phyloP scores from a whole-genome alignment of 805 yeast genomes.

The Saccharomyces jurei region DNA sequence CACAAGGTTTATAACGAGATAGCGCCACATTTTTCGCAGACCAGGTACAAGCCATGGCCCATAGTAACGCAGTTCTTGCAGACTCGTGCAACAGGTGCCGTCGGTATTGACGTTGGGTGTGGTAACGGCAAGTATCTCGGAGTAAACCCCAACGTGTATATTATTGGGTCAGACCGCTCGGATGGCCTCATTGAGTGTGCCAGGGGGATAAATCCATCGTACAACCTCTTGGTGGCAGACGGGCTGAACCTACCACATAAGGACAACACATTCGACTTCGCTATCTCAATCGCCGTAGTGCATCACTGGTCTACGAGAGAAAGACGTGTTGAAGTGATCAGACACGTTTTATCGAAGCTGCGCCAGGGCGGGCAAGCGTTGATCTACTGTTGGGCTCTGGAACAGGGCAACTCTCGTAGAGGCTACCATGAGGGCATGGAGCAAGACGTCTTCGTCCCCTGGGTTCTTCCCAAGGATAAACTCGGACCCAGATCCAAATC shows the following conservation, averaged over 20 bases:
- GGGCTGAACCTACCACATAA: constrained; percentile 61
- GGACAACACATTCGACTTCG: constrained; percentile 55
- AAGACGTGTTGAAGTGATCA: constrained; percentile 69
- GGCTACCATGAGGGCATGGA: constrained; percentile 89
- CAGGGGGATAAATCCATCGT: constrained; percentile 28
- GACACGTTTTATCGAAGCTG: constrained; percentile 55
- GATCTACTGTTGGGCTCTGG: constrained; percentile 94
- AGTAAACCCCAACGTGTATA: constrained; percentile 56
- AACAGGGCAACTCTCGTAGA: constrained; percentile 77
- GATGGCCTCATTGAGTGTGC: constrained; percentile 65
- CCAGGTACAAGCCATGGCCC: constrained; percentile 96
- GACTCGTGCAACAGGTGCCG: constrained; percentile 40
- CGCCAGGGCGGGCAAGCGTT: constrained; percentile 57
- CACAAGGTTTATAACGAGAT: constrained; percentile 91
- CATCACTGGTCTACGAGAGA: constrained; percentile 88
- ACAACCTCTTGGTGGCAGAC: constrained; percentile 71
- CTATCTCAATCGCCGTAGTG: constrained; percentile 88
- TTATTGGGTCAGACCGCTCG: constrained; percentile 71
- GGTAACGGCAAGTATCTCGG: constrained; percentile 91
- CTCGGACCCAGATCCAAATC: constrained; percentile 22
- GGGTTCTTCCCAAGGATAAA: constrained; percentile 64
- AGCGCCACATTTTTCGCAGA: constrained; percentile 86
- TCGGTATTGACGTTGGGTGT: constrained; percentile 93
- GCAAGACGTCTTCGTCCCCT: constrained; percentile 91
- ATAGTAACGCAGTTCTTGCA: constrained; percentile 67